phyloP scores from a whole-genome alignment of 192 early-diverging fungal species.

The Coemansia sp. region DNA sequence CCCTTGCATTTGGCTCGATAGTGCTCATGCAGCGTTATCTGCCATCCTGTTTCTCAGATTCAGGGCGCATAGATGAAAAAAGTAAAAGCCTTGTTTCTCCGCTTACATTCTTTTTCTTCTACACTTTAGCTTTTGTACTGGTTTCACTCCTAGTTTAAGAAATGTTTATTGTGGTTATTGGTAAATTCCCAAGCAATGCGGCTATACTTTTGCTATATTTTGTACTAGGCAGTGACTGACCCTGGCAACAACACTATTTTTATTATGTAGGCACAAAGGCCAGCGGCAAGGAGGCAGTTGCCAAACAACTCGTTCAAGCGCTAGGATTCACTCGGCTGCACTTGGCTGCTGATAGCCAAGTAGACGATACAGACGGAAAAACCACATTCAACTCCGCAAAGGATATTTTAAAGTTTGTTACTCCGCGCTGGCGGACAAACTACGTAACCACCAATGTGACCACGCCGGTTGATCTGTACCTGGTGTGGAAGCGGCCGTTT shows the following conservation, averaged over 20 bases:
- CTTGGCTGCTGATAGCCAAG: constrained; percentile 2
- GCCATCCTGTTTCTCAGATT: not conserved
- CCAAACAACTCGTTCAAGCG: constrained; percentile 17
- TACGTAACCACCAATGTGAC: constrained; percentile 72
- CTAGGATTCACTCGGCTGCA: constrained; percentile 27
- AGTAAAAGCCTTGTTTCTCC: no score
- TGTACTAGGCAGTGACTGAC: no score
- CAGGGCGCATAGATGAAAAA: no score
- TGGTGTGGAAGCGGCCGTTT: constrained; percentile 69
- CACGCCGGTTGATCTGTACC: constrained; percentile 56
- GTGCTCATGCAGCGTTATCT: not conserved
- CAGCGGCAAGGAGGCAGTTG: constrained; percentile 51
- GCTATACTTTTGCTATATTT: no score
- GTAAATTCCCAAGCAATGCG: constrained; percentile 23
- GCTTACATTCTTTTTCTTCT: no score
- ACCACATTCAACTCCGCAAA: constrained; percentile 58
- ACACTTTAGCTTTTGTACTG: no score
- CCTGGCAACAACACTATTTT: no score
- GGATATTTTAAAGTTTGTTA: constrained; percentile 68
- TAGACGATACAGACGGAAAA: not conserved
- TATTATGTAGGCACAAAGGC: constrained; percentile 38
- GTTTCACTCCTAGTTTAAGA: not conserved
- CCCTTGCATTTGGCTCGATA: not conserved
- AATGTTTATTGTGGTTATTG: constrained; percentile 53
- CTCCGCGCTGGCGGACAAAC: constrained; percentile 70